Percentiles rank a stretch among this genome's conserved stretches.
phyloP scores from a whole-genome alignment of 208 protist genomes.

The Phytomonas sp. region DNA sequence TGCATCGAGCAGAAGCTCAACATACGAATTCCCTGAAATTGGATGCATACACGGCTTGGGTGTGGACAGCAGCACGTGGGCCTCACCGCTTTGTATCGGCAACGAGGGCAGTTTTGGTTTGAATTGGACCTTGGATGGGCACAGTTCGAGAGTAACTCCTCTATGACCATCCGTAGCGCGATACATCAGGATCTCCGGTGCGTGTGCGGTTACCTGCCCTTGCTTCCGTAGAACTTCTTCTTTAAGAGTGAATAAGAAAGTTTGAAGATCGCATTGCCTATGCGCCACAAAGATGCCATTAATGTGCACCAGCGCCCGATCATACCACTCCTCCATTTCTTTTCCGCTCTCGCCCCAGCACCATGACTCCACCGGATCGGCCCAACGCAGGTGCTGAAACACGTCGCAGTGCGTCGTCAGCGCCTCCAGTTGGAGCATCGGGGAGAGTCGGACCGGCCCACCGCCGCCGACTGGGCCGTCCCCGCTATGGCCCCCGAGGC shows the following conservation, averaged over 20 bases:
- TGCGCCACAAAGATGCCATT: neutral
- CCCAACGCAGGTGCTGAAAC: neutral
- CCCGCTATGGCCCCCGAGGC: neutral
- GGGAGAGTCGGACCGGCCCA: neutral
- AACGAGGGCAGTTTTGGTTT: slow-evolving; percentile 27
- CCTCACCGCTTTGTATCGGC: slow-evolving; percentile 40
- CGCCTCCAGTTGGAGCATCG: neutral
- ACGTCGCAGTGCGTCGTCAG: neutral
- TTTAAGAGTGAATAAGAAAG: neutral
- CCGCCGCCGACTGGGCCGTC: too few relatives aligned
- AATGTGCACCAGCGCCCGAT: slow-evolving; percentile 21
- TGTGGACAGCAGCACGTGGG: slow-evolving; percentile 18
- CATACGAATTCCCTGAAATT: slow-evolving; percentile 1
- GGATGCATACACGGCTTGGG: neutral
- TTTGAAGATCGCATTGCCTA: neutral
- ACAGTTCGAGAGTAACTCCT: slow-evolving; percentile 14
- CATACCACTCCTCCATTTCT: slow-evolving; percentile 36
- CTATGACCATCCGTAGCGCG: slow-evolving; percentile 25
- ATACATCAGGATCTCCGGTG: slow-evolving; percentile 30
- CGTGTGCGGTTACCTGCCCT: slow-evolving; percentile 9
- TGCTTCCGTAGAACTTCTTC: neutral
- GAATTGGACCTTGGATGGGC: slow-evolving; percentile 1
- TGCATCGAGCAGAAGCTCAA: slow-evolving; percentile 31
- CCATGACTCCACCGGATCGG: slow-evolving; percentile 26
- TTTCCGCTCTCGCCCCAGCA: slow-evolving; percentile 21